Percentiles rank a stretch among this genome's conserved stretches.
Evolutionary conservation across 1,284 basidiomycete species (phyloP).

Genomic region (Sanguinoderma infundibulare): DNA sequence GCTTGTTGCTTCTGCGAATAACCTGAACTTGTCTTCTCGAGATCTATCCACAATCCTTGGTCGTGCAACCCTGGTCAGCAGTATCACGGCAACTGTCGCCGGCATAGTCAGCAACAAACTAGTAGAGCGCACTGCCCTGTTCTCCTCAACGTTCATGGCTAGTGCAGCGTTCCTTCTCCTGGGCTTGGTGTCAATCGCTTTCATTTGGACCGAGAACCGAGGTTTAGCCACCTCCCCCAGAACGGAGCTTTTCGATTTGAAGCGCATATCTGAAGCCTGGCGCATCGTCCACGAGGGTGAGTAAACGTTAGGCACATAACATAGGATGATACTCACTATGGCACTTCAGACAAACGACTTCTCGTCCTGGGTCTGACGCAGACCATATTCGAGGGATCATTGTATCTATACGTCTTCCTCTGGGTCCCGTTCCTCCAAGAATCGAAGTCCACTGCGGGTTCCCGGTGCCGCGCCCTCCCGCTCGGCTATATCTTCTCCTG

Average conservation of each 20-base stretch:
- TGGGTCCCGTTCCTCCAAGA: conserved; percentile 80
- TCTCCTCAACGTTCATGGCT: conserved; percentile 66
- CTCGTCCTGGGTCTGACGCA: conserved; percentile 74
- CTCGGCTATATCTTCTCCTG: conserved; percentile 78
- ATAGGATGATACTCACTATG: neutral
- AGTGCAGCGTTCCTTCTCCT: conserved; percentile 59
- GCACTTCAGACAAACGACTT: conserved; percentile 55
- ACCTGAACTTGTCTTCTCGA: conserved; percentile 52
- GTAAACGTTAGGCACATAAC: conserved; percentile 13
- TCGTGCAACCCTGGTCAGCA: conserved; percentile 72
- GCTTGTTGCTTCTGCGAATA: conserved; percentile 65
- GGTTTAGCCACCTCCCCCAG: conserved; percentile 48
- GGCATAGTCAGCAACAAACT: conserved; percentile 69
- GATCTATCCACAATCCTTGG: conserved; percentile 75
- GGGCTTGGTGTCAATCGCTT: conserved; percentile 59
- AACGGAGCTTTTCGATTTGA: conserved; percentile 48
- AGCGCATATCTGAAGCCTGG: conserved; percentile 61
- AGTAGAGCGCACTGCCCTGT: conserved; percentile 51
- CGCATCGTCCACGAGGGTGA: conserved; percentile 58
- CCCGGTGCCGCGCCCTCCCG: conserved; percentile 47
- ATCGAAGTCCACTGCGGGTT: conserved; percentile 39
- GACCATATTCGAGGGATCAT: conserved; percentile 80
- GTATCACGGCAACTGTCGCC: conserved; percentile 68
- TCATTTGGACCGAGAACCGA: conserved; percentile 71
- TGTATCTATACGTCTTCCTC: conserved; percentile 83